Evolutionary conservation across 176 grass and related monocot species (phyloP).

Genomic region (Ampelocalamus luodianensis): DNA sequence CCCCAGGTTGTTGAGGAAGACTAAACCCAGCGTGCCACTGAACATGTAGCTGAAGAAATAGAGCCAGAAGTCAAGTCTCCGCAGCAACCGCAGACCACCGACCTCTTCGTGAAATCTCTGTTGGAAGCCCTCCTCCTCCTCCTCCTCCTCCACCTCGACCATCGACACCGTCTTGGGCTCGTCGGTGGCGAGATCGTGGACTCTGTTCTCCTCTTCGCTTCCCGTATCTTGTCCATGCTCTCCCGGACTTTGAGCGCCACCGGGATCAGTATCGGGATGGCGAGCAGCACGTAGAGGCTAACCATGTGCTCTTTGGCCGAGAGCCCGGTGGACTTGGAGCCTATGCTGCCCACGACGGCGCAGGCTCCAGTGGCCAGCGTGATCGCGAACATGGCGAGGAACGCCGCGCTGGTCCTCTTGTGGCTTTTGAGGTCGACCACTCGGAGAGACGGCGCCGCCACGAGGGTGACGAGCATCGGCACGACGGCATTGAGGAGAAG

Average conservation of each 20-base stretch:
- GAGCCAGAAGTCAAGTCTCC: slow-evolving; percentile 80
- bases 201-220: slow-evolving; percentile 65
- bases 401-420: slow-evolving; percentile 34
- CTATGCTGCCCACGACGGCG: slow-evolving; percentile 71
- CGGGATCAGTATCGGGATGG: slow-evolving; percentile 70
- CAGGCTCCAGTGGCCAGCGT: slow-evolving; percentile 80
- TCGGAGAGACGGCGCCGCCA: slow-evolving; percentile 60
- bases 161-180: slow-evolving; percentile 50
- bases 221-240: slow-evolving; percentile 48
- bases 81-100: slow-evolving; percentile 70
- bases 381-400: slow-evolving; percentile 81
- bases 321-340: slow-evolving; percentile 51
- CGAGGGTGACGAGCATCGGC: slow-evolving; percentile 60
- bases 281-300: slow-evolving; percentile 68
- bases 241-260: slow-evolving; percentile 49
- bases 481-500: slow-evolving; percentile 88
- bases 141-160: slow-evolving; percentile 5
- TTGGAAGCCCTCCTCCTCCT: not conserved
- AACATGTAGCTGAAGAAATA: slow-evolving; percentile 99
- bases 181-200: slow-evolving; percentile 61
- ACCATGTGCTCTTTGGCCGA: slow-evolving; percentile 59
- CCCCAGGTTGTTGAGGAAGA: slow-evolving; percentile 94
- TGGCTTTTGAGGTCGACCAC: slow-evolving; percentile 42
- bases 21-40: slow-evolving; percentile 80
- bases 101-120: slow-evolving; percentile 48